Percentiles rank a stretch among this genome's conserved stretches.
Evolutionary conservation across 208 protist species (phyloP).

Genomic region (Plasmodiophora brassicae): DNA sequence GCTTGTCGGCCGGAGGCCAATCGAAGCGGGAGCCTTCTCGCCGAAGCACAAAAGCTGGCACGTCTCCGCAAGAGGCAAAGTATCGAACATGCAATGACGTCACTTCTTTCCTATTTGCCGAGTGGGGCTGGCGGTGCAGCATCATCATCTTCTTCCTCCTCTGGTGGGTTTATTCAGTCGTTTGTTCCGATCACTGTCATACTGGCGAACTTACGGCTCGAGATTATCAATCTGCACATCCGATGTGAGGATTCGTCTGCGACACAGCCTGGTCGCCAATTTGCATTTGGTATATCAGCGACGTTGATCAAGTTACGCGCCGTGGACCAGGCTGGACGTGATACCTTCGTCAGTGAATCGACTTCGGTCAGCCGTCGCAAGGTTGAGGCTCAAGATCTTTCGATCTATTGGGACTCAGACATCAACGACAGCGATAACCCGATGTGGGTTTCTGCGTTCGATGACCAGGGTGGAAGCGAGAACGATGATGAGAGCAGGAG

Average conservation of each 20-base stretch:
- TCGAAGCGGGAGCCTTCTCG: neutral
- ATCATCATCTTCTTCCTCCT: neutral
- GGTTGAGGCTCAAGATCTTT: neutral
- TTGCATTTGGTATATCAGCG: neutral
- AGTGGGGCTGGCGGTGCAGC: neutral
- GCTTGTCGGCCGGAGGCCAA: neutral
- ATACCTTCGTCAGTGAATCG: neutral
- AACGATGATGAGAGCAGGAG: neutral
- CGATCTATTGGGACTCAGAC: constrained; percentile 5
- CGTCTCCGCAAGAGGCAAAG: neutral
- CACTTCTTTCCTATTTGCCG: neutral
- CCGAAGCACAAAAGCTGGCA: neutral
- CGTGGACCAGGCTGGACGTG: neutral
- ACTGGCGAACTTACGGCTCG: neutral
- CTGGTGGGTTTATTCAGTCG: neutral
- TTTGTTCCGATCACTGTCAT: constrained; percentile 16
- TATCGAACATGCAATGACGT: neutral
- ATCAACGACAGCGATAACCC: neutral
- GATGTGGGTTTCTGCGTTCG: too few species aligned
- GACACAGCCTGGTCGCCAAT: neutral
- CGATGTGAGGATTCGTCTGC: constrained; percentile 11
- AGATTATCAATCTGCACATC: neutral
- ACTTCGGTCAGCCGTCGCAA: neutral
- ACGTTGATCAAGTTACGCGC: neutral
- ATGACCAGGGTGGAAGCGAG: neutral